Evolutionary conservation across 331 rosid genomes (phyloP).

Genomic region (Arachis monticola): DNA sequence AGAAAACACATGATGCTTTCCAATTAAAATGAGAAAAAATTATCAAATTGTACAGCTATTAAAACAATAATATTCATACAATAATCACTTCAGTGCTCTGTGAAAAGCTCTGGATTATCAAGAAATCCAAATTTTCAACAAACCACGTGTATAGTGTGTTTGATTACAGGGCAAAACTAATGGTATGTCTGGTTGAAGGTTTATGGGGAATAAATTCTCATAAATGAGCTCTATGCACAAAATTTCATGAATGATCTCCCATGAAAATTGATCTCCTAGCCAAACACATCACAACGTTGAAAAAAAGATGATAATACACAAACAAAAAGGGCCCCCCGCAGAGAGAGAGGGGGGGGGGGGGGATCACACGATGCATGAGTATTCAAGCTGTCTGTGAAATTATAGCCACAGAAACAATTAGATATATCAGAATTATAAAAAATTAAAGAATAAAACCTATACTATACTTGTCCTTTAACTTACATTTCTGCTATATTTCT

Average conservation of each 20-base stretch:
- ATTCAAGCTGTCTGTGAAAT: not conserved
- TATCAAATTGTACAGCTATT: conserved; percentile 30
- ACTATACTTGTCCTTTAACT: not conserved
- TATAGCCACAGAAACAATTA: not conserved
- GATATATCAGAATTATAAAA: not conserved
- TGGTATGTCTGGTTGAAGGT: not conserved
- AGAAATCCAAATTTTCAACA: conserved; percentile 8
- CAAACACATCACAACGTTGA: too few species aligned
- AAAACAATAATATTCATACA: conserved; percentile 25
- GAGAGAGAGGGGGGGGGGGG: too few species aligned
- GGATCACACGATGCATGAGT: not conserved
- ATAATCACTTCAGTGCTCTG: conserved; percentile 4
- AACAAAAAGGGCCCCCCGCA: too few species aligned
- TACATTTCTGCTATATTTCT: not conserved
- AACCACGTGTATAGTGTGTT: not conserved
- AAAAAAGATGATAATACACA: too few species aligned
- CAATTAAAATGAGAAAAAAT: conserved; percentile 40
- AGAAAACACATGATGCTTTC: conserved; percentile 42
- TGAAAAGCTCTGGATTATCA: conserved; percentile 21
- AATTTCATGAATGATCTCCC: too few species aligned
- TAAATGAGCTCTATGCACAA: too few species aligned
- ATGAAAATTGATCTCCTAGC: too few species aligned
- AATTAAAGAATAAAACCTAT: not conserved
- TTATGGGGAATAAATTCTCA: not conserved
- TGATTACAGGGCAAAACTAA: not conserved